These are phyloP conservation scores for Tulasnella sp. DNA, from an alignment of 768 basidiomycete species.

Conservation along the genomic window DNA sequence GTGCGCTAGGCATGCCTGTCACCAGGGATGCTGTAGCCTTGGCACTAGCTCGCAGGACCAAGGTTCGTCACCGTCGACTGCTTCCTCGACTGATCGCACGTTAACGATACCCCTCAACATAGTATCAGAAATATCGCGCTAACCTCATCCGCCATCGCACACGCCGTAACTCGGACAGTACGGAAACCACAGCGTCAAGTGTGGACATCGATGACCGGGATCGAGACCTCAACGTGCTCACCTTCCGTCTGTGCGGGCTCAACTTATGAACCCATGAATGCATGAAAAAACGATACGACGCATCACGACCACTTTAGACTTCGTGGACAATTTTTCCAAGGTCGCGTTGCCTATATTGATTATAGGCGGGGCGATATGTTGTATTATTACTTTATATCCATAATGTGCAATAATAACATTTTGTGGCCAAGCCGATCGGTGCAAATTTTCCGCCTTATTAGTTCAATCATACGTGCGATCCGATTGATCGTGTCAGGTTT, in stretches of 20 bases:
- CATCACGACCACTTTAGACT: background rate
- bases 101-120: background rate
- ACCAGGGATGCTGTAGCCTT: constrained; percentile 8
- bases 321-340: background rate
- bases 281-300: background rate
- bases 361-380: background rate
- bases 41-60: constrained; percentile 4
- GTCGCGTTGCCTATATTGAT: background rate
- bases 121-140: constrained; percentile 14
- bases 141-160: constrained; percentile 1
- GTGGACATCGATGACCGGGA: background rate
- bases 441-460: background rate
- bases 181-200: background rate
- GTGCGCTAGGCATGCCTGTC: constrained; percentile 11
- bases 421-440: background rate
- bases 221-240: constrained; percentile 4
- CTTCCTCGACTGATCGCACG: background rate
- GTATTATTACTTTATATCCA: constrained; percentile 1
- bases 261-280: constrained; percentile 3
- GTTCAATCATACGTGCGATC: background rate
- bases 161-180: constrained; percentile 1
- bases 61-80: background rate
- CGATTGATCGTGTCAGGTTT: background rate
- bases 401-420: background rate
- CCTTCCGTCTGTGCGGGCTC: constrained; percentile 12